A percentile compares a stretch with the other conserved stretches of the same genome.
Evolutionary conservation across 164 flowering plant genomes (phyloP).

Genomic region (Malania oleifera): DNA sequence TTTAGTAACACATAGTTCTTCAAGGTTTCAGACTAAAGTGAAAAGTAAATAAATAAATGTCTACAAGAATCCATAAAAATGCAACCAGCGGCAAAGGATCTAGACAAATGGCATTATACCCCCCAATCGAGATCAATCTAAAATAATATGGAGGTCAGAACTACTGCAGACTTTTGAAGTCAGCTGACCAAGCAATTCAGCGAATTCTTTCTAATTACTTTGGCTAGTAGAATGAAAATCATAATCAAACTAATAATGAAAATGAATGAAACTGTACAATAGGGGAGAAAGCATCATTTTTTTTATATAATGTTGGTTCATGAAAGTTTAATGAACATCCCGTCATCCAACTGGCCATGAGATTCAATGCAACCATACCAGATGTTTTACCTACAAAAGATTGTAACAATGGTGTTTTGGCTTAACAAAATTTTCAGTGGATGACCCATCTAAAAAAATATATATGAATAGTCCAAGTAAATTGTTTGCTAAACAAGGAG

Average conservation of each 20-base stretch:
- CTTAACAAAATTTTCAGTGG: too few species aligned
- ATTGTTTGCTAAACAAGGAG: too few species aligned
- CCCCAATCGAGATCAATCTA: background rate
- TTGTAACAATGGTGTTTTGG: too few species aligned
- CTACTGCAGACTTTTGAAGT: background rate
- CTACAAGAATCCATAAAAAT: background rate
- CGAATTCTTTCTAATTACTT: background rate
- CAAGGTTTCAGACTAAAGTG: too few species aligned
- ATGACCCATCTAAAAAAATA: too few species aligned
- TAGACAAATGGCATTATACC: background rate
- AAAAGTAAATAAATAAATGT: too few species aligned
- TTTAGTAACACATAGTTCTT: too few species aligned
- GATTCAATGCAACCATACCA: too few species aligned
- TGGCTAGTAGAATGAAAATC: background rate
- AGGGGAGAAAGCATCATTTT: background rate
- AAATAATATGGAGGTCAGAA: background rate
- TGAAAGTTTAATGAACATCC: background rate
- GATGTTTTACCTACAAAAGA: too few species aligned
- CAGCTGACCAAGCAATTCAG: background rate
- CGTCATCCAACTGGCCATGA: too few species aligned
- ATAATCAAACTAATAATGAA: background rate
- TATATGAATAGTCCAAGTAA: too few species aligned
- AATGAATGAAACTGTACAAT: background rate
- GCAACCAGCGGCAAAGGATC: background rate
- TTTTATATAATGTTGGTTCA: background rate